phyloP scores from a whole-genome alignment of 2,329 filamentous ascomycete species.

The Alternaria dauci region DNA sequence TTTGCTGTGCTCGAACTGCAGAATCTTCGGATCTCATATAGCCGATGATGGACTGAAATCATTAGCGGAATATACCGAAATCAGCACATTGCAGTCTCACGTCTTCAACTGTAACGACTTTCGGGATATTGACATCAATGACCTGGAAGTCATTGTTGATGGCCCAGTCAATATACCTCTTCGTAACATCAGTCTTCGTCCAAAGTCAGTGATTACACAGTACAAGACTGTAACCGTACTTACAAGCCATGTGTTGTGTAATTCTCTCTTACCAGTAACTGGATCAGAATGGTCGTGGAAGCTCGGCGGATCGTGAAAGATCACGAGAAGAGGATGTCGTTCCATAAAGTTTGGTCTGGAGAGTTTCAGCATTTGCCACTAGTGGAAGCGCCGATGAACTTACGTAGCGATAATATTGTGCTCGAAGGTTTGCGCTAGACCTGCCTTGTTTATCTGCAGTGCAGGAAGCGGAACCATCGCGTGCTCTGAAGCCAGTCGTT shows the following conservation, averaged over 20 bases:
- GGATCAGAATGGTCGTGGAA: conserved; percentile 55
- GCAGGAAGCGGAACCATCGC: conserved; percentile 78
- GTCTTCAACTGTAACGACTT: conserved; percentile 72
- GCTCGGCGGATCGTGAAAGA: conserved; percentile 84
- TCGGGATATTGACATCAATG: conserved; percentile 91
- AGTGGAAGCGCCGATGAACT: conserved; percentile 26
- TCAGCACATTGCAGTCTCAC: conserved; percentile 52
- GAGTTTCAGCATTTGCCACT: background rate
- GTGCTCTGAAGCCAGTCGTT: conserved; percentile 73
- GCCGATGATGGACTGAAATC: conserved; percentile 27
- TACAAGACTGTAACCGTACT: conserved; percentile 52
- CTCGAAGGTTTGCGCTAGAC: conserved; percentile 78
- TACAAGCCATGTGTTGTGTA: conserved; percentile 90
- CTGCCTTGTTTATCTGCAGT: conserved; percentile 78
- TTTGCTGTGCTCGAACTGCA: conserved; percentile 53
- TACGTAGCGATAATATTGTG: conserved; percentile 85
- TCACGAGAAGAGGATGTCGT: conserved; percentile 75
- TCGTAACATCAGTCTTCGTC: conserved; percentile 78
- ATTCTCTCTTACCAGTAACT: conserved; percentile 73
- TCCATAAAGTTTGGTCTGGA: conserved; percentile 69
- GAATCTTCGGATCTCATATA: conserved; percentile 59
- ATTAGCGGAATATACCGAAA: conserved; percentile 7
- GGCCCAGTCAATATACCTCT: conserved; percentile 86
- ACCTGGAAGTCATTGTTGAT: conserved; percentile 78
- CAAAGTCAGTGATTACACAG: conserved; percentile 54